Evolutionary conservation across 192 early-diverging fungal species (phyloP), one percentile per base, ranked within the genome.

Genomic region (Dispira parvispora): DNA sequence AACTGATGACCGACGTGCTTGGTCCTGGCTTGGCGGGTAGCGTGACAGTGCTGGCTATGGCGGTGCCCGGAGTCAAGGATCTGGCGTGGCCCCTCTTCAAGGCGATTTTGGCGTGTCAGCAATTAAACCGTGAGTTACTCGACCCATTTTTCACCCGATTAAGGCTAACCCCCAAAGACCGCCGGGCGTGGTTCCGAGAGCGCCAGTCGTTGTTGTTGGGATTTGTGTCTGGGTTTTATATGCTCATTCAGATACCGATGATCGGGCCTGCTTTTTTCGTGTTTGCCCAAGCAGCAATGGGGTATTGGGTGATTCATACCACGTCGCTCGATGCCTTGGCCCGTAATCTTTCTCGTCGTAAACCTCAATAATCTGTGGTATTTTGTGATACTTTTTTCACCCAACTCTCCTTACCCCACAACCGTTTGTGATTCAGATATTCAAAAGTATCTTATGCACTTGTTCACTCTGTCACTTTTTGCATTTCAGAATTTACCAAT

Each of bases 91-190:
- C 53, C 27, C 16, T 78, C 2, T 61, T 83, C 16, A 69, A 76
- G 54, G 73, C 72, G 1, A 73, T 80, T 53, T 69, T 80, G 64
- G 74, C 71, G 25, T 76, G 75, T 65, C 68, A 80, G 38, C 64
- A 73, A 1, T 62, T 83, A 46, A 81, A 73, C 54, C 73, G 82
- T 18, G 82, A 83, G 68, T 63, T 83, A 18, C 46, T 83, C 43
- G 82, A 81, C 44, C 82, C 82, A n/a, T 83, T 81, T 67, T 83
- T 83, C 68, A 69, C 71, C 27, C 61, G 80, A 21, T 65, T 80
- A 56, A 63, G 68, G 0, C 72, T 81, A 70, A 67, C 60, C 16
- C 66, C 71, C 61, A 68, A 69, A 42, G 71, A 72, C 45, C 77
- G 73, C 57, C 71, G 71, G 21, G 67, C 73, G 54, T 83, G 82